Conservation (phyloP, 1,139 yeast genomes). For the Sugiyamaella neomexicana region DNA sequence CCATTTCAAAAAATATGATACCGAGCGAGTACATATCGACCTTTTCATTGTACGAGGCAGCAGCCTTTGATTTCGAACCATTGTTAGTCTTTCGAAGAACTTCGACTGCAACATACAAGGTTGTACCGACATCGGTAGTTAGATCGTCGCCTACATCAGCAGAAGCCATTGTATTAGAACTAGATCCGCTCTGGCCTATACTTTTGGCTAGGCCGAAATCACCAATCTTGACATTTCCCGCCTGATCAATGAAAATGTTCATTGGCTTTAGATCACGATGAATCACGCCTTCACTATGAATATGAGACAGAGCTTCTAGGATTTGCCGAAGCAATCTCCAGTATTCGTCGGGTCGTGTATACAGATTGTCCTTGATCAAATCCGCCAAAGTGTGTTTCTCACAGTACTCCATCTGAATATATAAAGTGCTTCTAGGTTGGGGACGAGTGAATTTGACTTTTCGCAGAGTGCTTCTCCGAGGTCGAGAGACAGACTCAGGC, state of each 20-base stretch:
- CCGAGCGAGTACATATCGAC: constrained; percentile 97
- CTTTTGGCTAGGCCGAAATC: constrained; percentile 92
- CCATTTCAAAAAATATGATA: constrained; percentile 92
- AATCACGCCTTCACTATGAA: constrained; percentile 90
- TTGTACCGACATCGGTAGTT: constrained; percentile 91
- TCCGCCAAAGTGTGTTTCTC: constrained; percentile 88
- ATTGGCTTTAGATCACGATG: constrained; percentile 95
- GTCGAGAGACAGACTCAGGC: constrained; percentile 16
- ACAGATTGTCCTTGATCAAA: constrained; percentile 78
- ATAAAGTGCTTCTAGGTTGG: constrained; percentile 51
- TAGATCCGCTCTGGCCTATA: constrained; percentile 38
- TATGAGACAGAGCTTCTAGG: constrained; percentile 85
- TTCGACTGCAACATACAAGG: constrained; percentile 89
- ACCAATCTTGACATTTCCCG: constrained; percentile 88
- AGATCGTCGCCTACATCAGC: constrained; percentile 59
- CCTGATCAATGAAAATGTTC: constrained; percentile 91
- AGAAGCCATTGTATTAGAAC: constrained; percentile 10
- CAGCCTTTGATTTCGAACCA: constrained; percentile 17
- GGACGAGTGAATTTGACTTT: constrained; percentile 9
- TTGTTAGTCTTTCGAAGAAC: constrained; percentile 49
- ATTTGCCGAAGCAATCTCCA: constrained; percentile 90
- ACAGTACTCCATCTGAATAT: constrained; percentile 97
- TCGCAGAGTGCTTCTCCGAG: constrained; percentile 5
- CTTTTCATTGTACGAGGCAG: constrained; percentile 68
- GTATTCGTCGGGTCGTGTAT: constrained; percentile 69